Conservation (phyloP, 805 yeast species). For the Saturnispora silvae region DNA sequence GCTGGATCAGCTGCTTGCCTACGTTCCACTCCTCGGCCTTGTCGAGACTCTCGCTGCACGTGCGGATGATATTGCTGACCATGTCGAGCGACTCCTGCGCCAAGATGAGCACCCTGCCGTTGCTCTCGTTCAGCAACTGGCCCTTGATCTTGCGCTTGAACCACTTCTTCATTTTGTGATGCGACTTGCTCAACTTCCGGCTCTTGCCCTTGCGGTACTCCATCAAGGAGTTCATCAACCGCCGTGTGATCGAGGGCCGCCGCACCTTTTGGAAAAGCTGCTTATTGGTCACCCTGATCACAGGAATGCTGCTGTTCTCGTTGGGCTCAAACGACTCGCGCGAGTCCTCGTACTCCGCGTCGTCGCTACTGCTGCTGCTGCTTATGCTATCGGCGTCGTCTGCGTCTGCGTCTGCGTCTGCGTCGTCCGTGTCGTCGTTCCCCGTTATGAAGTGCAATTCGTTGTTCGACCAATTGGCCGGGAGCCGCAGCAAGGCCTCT, state of each 20-base stretch:
- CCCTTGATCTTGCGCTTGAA: conserved; percentile 20
- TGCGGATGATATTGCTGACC: conserved; percentile 71
- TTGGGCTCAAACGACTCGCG: conserved; percentile 9
- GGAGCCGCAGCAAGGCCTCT: conserved; percentile 64
- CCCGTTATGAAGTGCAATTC: conserved; percentile 9
- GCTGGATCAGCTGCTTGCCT: conserved; percentile 22
- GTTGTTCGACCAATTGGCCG: conserved; percentile 52
- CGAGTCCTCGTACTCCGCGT: conserved; percentile 9
- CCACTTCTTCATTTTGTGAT: conserved; percentile 16
- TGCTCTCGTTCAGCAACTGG: conserved; percentile 31
- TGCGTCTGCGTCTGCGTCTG: conserved; percentile 12
- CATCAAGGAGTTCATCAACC: conserved; percentile 22
- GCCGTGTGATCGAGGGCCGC: conserved; percentile 17
- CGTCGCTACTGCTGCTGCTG: conserved; percentile 7
- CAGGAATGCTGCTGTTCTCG: too few species aligned
- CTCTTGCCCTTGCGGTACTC: conserved; percentile 14
- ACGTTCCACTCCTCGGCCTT: conserved; percentile 75
- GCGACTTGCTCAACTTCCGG: conserved; percentile 6
- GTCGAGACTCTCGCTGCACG: conserved; percentile 74
- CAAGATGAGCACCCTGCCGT: conserved; percentile 64
- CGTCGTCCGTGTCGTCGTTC: conserved; percentile 1
- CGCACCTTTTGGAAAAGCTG: conserved; percentile 10
- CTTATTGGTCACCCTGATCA: conserved; percentile 8
- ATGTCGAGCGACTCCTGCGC: conserved; percentile 87
- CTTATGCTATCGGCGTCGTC: conserved; percentile 11